Percentiles rank a stretch among this genome's conserved stretches.
Evolutionary conservation across 352 stramenopile species (phyloP).

Genomic region (Achlya hypogyna): DNA sequence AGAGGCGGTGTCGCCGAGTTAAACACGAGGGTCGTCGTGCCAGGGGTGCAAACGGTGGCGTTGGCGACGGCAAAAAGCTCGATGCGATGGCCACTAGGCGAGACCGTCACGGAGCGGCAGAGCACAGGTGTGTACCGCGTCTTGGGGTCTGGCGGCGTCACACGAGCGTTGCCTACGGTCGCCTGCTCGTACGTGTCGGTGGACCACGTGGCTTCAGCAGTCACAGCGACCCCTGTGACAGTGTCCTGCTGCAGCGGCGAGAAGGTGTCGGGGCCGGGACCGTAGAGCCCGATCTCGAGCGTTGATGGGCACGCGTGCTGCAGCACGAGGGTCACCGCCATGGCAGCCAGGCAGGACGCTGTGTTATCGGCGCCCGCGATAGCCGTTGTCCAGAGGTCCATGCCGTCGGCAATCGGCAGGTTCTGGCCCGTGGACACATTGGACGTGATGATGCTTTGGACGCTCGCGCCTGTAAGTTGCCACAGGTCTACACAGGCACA

Average conservation of each 20-base stretch:
- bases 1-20: conserved; percentile 14
- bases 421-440: conserved; percentile 34
- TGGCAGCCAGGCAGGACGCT: conserved; percentile 36
- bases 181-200: conserved; percentile 29
- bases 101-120: background rate
- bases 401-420: conserved; percentile 38
- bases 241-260: conserved; percentile 36
- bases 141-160: conserved; percentile 28
- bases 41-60: conserved; percentile 25
- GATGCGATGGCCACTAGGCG: conserved; percentile 3
- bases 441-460: conserved; percentile 25
- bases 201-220: conserved; percentile 35
- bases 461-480: conserved; percentile 39
- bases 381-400: conserved; percentile 38
- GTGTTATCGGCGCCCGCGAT: conserved; percentile 25
- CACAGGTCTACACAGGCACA: conserved; percentile 34
- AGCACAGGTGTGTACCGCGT: conserved; percentile 37
- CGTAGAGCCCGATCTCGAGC: conserved; percentile 46
- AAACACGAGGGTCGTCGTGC: conserved; percentile 30
- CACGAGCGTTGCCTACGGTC: conserved; percentile 23
- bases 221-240: conserved; percentile 32
- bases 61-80: conserved; percentile 37
- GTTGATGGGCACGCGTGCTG: conserved; percentile 46
- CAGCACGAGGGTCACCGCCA: conserved; percentile 41
- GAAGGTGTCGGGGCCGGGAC: conserved; percentile 46